Evolutionary conservation across 768 basidiomycete species (phyloP).

Genomic region (Boletales sp.): DNA sequence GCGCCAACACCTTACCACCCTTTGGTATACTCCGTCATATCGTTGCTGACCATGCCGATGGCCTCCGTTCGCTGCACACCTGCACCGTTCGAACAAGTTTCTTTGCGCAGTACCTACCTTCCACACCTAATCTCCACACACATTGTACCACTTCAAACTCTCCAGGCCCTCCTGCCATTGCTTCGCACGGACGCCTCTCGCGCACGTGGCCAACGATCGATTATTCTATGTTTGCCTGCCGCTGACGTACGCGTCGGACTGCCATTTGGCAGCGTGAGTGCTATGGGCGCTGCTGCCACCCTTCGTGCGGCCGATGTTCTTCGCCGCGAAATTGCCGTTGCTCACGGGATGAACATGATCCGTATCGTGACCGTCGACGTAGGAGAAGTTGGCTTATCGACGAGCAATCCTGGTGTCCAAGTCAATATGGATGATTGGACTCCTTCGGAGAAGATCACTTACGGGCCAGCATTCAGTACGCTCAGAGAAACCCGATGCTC

Average conservation of each 20-base stretch:
- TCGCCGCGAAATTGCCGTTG: conserved; percentile 66
- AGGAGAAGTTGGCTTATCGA: conserved; percentile 44
- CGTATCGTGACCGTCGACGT: conserved; percentile 71
- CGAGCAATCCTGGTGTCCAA: conserved; percentile 31
- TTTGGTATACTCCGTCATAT: conserved; percentile 76
- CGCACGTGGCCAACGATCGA: conserved; percentile 41
- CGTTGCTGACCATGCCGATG: conserved; percentile 59
- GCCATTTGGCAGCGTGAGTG: conserved; percentile 59
- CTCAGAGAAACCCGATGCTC: conserved; percentile 39
- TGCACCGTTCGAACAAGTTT: conserved; percentile 70
- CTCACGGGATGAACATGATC: conserved; percentile 54
- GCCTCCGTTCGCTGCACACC: conserved; percentile 35
- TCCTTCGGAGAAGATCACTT: conserved; percentile 66
- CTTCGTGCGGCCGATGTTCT: conserved; percentile 70
- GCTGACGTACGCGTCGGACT: conserved; percentile 70
- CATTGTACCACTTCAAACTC: conserved; percentile 69
- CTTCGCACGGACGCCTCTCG: conserved; percentile 64
- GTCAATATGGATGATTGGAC: conserved; percentile 70
- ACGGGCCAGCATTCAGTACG: conserved; percentile 65
- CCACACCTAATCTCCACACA: conserved; percentile 74
- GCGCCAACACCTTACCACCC: conserved; percentile 60
- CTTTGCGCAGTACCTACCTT: conserved; percentile 58
- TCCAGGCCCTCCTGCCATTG: conserved; percentile 74
- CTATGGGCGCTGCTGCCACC: conserved; percentile 76
- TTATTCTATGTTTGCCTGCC: conserved; percentile 74